Conservation (phyloP, 2,329 filamentous ascomycete species). For the Beauveria rudraprayagi region DNA sequence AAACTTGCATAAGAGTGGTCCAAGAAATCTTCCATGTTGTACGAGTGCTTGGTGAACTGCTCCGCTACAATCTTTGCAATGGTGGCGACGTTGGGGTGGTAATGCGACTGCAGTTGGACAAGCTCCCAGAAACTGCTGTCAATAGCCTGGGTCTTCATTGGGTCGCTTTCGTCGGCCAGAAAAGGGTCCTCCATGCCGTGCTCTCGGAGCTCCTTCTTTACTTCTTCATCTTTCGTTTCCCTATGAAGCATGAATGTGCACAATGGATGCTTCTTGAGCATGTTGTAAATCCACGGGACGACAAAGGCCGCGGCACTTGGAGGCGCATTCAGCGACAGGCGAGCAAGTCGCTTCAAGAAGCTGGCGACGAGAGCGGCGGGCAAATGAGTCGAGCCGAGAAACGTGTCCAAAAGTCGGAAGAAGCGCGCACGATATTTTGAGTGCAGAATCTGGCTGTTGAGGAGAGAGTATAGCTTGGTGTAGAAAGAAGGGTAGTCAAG, state of each 20-base stretch:
- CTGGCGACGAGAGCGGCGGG: slow-evolving; percentile 85
- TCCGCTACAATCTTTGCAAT: slow-evolving; percentile 90
- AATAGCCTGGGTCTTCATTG: slow-evolving; percentile 77
- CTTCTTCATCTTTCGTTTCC: slow-evolving; percentile 49
- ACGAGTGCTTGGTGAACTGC: slow-evolving; percentile 93
- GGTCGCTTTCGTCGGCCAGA: slow-evolving; percentile 64
- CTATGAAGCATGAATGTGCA: slow-evolving; percentile 97
- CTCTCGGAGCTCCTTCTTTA: slow-evolving; percentile 51
- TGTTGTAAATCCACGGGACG: slow-evolving; percentile 91
- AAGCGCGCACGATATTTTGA: slow-evolving; percentile 91
- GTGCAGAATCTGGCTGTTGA: slow-evolving; percentile 80
- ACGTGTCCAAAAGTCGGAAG: slow-evolving; percentile 85
- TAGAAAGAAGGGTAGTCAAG: slow-evolving; percentile 96
- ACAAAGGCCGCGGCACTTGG: slow-evolving; percentile 83
- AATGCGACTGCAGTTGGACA: slow-evolving; percentile 82
- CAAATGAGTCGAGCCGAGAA: slow-evolving; percentile 84
- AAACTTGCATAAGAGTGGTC: slow-evolving; percentile 87
- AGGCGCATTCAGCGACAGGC: slow-evolving; percentile 78
- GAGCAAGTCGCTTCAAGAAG: slow-evolving; percentile 88
- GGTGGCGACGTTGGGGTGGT: slow-evolving; percentile 93
- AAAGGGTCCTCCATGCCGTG: slow-evolving; percentile 66
- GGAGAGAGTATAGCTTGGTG: slow-evolving; percentile 82
- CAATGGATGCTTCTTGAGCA: slow-evolving; percentile 79
- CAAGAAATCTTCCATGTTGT: slow-evolving; percentile 94
- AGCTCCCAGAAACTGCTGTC: slow-evolving; percentile 95